Base-by-base conservation (phyloP, 768 basidiomycete genomes). In the Mycena metata region DNA sequence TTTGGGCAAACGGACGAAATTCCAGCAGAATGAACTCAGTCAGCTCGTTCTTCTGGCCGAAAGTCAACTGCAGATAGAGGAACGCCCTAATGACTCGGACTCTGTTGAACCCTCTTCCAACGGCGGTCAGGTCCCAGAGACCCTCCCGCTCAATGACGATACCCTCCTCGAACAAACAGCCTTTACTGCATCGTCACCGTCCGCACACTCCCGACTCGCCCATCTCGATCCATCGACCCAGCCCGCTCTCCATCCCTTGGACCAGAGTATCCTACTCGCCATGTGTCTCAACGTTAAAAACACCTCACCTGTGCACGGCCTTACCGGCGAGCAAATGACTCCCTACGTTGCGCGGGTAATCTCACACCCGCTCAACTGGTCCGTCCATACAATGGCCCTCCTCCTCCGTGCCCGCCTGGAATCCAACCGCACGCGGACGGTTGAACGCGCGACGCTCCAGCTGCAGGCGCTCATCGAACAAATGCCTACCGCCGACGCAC, bases 381-480 rank as follows among this genome's bases (percentile, higher is more conserved):
- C 95, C 7, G 85, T 99, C 35, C 95, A 99, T 81, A 97, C 96
- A 42, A 97, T 96, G 90, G 96, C 96, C 33, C 90, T 99, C 59
- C 88, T 99, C 56, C 89, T 98, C 30, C 92, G 98, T 33, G 93
- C 97, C 12, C 89, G 98, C 9, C 90, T 98, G 65, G 97, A 99
- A 78, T 87, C 96, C 0, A 83, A 87, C 19, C 89, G 98, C 47
- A 94, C 94, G 0, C 89, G 98, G 24, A 99, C 98, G 16, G 93
- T 96, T 73, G 98, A 99, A 77, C 89, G 98, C 26, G 90, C 96
- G 3, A 90, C 92, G 2, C 84, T 99, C 2, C 98, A 99, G 78
- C 89, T 99, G 6, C 95, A 97, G 76, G 96, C 97, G 0, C 85
- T 99, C 63, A 89, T 99, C 67, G 97, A 99, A 76, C 98, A 99